A percentile compares a stretch with the other conserved stretches of the same genome.
Evolutionary conservation across 1,284 basidiomycete genomes (phyloP).

Genomic region (Kalmanozyma brasiliensis): DNA sequence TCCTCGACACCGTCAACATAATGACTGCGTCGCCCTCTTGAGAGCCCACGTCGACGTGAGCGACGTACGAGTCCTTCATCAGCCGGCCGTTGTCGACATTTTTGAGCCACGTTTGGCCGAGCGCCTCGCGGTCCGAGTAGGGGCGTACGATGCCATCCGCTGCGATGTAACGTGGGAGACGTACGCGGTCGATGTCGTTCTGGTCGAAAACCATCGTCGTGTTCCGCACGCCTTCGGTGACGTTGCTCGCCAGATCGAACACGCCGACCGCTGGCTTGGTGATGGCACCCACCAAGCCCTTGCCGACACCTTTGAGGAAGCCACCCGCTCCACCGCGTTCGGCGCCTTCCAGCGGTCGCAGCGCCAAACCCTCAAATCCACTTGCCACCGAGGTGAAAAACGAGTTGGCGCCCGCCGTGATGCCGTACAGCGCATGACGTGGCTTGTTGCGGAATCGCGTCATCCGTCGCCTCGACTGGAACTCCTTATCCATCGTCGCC

Average conservation of each 20-base stretch:
- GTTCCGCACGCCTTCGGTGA: conserved; percentile 92
- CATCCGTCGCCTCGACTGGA: conserved; percentile 87
- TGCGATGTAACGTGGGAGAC: conserved; percentile 87
- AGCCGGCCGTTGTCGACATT: conserved; percentile 88
- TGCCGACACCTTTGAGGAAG: conserved; percentile 97
- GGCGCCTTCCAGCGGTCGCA: conserved; percentile 96
- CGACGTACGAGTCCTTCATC: conserved; percentile 86
- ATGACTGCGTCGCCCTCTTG: conserved; percentile 59
- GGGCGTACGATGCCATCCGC: conserved; percentile 62
- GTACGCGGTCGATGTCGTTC: conserved; percentile 85
- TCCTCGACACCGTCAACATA: conserved; percentile 63
- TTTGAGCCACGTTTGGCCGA: conserved; percentile 95
- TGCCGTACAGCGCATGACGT: conserved; percentile 92
- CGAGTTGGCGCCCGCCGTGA: conserved; percentile 91
- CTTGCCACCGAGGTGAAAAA: conserved; percentile 93
- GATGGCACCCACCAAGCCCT: conserved; percentile 90
- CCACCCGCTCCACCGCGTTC: conserved; percentile 92
- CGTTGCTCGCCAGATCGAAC: conserved; percentile 93
- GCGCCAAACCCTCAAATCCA: conserved; percentile 93
- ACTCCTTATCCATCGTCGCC: conserved; percentile 95
- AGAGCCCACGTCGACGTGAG: conserved; percentile 76
- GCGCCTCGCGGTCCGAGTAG: conserved; percentile 86
- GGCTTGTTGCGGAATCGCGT: conserved; percentile 92
- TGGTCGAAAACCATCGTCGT: conserved; percentile 98
- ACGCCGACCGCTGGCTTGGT: conserved; percentile 97